Base-by-base conservation (phyloP, 345 rosid species). In the Nasturtium officinale region DNA sequence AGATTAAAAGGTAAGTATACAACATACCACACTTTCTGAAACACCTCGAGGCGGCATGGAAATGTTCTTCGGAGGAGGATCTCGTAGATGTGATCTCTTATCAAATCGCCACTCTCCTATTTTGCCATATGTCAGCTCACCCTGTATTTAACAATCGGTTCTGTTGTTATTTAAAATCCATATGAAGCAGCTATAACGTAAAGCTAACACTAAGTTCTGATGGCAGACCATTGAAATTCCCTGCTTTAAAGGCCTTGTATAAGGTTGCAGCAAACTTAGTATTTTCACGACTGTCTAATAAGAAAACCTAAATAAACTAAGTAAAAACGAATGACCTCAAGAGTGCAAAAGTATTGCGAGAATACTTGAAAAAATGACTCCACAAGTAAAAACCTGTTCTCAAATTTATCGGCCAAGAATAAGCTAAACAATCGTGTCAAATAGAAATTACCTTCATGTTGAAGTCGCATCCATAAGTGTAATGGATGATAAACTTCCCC, bases 1-100 rank as follows among this genome's bases (percentile, higher is more conserved):
- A 52, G 9, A 28, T 62, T 38, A 7, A 58, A 40, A 8, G 51
- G 48, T 43, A 9, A 13, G 26, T 59, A 33, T 61, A 32, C 26
- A 51, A 76, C 97, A 40, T 89, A 94, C 98, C 95, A 94, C 97
- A 81, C 96, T 91, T 83, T 94, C 97, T 7, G 98, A 92, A 70
- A 83, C 98, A 69, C 96, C 95, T 5, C 77, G 92, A 74, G 98
- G 98, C 20, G 98, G 97, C 85, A 89, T 65, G 15, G 95, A 28
- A 42, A 91, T 82, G 77, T 94, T 94, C 83, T 72, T 85, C 0
- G 91, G 92, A 2, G 88, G 96, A 73, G 97, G 91, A 59, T 92
- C 91, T 23, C 78, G 79, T n/a, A 87, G 83, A 81, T 85, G 77
- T 7, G 94, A 82, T 88, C 98, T 91, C 88, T 94, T 91, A 84